Evolutionary conservation across 129 eudicot genomes (phyloP).

Genomic region (Artemisia argyi): DNA sequence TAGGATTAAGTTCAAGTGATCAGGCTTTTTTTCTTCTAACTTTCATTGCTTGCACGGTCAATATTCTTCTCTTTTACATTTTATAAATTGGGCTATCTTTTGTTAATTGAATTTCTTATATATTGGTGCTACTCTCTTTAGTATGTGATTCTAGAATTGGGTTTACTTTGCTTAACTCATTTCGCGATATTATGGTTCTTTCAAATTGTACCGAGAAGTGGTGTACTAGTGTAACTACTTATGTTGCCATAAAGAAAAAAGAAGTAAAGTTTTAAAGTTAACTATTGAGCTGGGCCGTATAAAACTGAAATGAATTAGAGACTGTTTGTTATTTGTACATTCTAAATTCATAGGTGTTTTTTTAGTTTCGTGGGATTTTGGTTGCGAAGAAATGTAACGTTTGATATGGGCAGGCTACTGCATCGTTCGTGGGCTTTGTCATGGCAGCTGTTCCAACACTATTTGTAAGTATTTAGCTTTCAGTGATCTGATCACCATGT

Average conservation of each 20-base stretch:
- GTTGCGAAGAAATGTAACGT: background rate
- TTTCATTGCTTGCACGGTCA: slow-evolving; percentile 85
- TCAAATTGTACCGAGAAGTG: background rate
- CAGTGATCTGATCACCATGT: background rate
- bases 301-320: background rate
- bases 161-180: too few relatives aligned
- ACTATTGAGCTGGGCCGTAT: background rate
- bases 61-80: too few relatives aligned
- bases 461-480: slow-evolving; percentile 45
- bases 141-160: too few relatives aligned
- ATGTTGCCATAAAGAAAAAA: slow-evolving; percentile 11
- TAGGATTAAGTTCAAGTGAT: slow-evolving; percentile 46
- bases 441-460: slow-evolving; percentile 77
- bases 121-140: too few relatives aligned
- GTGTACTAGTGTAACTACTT: background rate
- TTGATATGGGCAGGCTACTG: slow-evolving; percentile 53
- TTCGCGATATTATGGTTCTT: too few relatives aligned
- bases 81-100: too few relatives aligned
- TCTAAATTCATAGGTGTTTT: background rate
- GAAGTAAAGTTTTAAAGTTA: background rate
- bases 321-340: background rate
- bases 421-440: slow-evolving; percentile 59
- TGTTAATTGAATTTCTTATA: too few relatives aligned
- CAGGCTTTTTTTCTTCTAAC: slow-evolving; percentile 70
- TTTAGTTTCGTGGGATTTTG: background rate